Evolutionary conservation across 768 basidiomycete species (phyloP).

Genomic region (Tricholoma matsutake): DNA sequence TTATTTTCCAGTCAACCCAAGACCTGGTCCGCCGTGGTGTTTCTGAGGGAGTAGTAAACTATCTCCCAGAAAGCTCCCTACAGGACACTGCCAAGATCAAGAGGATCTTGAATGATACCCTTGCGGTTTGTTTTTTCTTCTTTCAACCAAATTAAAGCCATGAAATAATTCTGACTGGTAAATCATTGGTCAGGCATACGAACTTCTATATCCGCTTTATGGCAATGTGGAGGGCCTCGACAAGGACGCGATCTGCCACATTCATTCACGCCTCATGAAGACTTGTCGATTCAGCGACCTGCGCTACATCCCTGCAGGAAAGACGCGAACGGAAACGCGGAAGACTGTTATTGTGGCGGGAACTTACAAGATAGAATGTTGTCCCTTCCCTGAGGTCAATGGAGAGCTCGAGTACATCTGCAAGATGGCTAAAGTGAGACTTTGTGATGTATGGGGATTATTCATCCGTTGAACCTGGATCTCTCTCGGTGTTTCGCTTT

Average conservation of each 20-base stretch:
- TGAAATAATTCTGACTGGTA: too few relatives aligned
- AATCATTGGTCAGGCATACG: conserved; percentile 15
- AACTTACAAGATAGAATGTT: conserved; percentile 23
- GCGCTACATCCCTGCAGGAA: conserved; percentile 21
- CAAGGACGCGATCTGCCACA: conserved; percentile 19
- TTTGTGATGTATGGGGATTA: background rate
- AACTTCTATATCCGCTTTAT: conserved; percentile 14
- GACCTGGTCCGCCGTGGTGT: conserved; percentile 21
- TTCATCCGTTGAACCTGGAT: background rate
- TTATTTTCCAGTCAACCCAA: conserved; percentile 17
- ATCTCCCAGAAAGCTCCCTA: conserved; percentile 17
- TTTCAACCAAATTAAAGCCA: background rate
- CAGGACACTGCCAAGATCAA: conserved; percentile 21
- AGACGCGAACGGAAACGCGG: conserved; percentile 22
- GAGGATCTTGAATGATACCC: conserved; percentile 26
- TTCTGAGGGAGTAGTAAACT: conserved; percentile 13
- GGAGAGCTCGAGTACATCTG: conserved; percentile 28
- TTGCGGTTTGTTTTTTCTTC: conserved; percentile 17
- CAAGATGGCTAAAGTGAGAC: conserved; percentile 24
- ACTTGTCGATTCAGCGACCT: conserved; percentile 20
- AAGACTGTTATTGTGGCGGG: conserved; percentile 26
- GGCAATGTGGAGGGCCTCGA: conserved; percentile 8
- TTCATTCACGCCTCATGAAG: conserved; percentile 28
- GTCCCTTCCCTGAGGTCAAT: conserved; percentile 28
- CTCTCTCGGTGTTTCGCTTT: background rate